phyloP scores from a whole-genome alignment of 208 protist species.

The Leishmania aethiopica region DNA sequence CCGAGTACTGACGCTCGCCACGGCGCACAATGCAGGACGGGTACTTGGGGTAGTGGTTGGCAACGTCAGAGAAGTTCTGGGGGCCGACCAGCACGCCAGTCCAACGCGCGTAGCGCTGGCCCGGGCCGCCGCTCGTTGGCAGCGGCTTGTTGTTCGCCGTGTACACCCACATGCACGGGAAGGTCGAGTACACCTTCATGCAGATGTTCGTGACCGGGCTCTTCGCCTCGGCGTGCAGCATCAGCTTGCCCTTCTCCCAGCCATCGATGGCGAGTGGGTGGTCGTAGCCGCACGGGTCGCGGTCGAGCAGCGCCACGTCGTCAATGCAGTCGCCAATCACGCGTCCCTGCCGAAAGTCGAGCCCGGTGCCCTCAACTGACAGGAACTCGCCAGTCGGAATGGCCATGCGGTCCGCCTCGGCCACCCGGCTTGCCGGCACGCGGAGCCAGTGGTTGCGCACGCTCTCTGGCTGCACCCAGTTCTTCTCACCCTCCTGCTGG shows the following conservation, averaged over 20 bases:
- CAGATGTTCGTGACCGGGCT: slow-evolving; percentile 54
- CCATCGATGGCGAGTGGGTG: slow-evolving; percentile 47
- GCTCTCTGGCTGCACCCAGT: slow-evolving; percentile 28
- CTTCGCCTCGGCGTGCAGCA: slow-evolving; percentile 49
- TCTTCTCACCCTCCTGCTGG: slow-evolving; percentile 18
- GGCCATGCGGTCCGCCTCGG: slow-evolving; percentile 35
- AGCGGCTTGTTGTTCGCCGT: slow-evolving; percentile 61
- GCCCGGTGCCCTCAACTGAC: slow-evolving; percentile 24
- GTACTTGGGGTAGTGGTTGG: slow-evolving; percentile 44
- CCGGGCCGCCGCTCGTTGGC: slow-evolving; percentile 38
- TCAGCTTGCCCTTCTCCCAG: slow-evolving; percentile 38
- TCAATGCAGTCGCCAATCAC: slow-evolving; percentile 45
- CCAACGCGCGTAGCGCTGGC: slow-evolving; percentile 56
- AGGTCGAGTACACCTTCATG: slow-evolving; percentile 68
- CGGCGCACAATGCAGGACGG: slow-evolving; percentile 38
- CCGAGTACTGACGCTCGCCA: slow-evolving; percentile 41
- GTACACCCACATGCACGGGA: slow-evolving; percentile 70
- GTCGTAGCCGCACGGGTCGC: slow-evolving; percentile 65
- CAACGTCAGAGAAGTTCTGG: slow-evolving; percentile 50
- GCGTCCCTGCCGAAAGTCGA: slow-evolving; percentile 46
- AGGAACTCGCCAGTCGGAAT: slow-evolving; percentile 53
- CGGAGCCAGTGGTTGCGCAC: slow-evolving; percentile 51
- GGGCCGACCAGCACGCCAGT: slow-evolving; percentile 48
- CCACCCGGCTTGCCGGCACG: slow-evolving; percentile 35
- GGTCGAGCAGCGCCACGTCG: slow-evolving; percentile 33